Percentiles rank a stretch among this genome's conserved stretches.
These are phyloP conservation scores for Aspergillus fructus DNA, from an alignment of 2,329 filamentous ascomycete genomes.

Conservation along the genomic window DNA sequence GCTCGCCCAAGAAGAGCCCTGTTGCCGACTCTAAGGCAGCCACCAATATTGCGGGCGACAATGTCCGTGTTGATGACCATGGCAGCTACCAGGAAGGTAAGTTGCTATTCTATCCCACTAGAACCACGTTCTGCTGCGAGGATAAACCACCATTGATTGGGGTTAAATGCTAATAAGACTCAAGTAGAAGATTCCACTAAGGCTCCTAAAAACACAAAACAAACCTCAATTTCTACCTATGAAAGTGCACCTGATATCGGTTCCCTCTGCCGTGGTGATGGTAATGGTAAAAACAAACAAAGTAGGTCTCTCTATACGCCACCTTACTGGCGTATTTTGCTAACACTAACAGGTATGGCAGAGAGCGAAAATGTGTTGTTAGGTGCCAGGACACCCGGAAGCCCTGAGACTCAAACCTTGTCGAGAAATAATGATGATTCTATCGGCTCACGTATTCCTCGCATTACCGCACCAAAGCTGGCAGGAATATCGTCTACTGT, in stretches of 20 bases:
- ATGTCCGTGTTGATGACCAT: background rate
- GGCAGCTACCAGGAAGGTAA: background rate
- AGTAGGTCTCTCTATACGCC: background rate
- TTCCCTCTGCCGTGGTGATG: background rate
- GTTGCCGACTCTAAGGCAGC: no score
- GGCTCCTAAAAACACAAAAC: background rate
- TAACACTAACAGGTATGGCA: background rate
- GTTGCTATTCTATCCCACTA: background rate
- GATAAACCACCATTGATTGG: background rate
- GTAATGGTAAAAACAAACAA: background rate
- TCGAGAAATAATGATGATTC: background rate
- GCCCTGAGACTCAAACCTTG: background rate
- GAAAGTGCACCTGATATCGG: background rate
- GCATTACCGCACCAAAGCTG: background rate
- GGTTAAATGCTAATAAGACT: background rate
- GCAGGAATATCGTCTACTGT: background rate
- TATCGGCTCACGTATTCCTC: conserved; percentile 1
- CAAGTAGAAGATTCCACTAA: background rate
- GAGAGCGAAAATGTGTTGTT: background rate
- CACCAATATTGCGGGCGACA: background rate
- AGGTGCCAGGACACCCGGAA: background rate
- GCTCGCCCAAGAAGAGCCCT: background rate
- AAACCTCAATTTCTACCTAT: background rate
- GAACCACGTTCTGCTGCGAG: background rate
- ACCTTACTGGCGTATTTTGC: background rate